Conservation (phyloP, 2,329 filamentous ascomycete genomes). For the Corniculantispora saksenae region DNA sequence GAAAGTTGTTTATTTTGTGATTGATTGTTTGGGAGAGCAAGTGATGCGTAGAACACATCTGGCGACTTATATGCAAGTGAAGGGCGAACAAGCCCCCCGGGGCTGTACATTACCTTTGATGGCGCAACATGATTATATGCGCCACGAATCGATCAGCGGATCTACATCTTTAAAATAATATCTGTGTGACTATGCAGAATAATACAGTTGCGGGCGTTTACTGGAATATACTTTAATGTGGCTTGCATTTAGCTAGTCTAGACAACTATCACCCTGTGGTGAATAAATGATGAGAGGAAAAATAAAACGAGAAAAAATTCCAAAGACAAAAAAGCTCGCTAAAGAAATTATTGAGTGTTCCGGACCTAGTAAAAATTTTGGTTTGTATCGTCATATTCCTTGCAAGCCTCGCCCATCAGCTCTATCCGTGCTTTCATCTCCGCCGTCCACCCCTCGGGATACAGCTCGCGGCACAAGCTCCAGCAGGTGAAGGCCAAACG, state of each 20-base stretch:
- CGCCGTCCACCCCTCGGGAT: neutral
- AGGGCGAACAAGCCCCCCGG: no score
- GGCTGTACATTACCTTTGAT: no score
- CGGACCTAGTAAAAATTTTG: neutral
- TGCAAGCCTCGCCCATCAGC: no score
- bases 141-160: no score
- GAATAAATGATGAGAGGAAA: neutral
- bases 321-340: neutral
- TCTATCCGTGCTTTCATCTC: neutral
- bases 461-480: neutral
- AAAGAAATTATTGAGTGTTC: no score
- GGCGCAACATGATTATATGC: no score
- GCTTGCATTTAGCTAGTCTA: neutral
- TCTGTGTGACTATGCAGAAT: no score
- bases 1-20: neutral
- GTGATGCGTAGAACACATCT: neutral
- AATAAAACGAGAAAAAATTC: neutral
- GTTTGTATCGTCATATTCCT: neutral
- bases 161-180: no score
- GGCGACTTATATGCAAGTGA: no score
- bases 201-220: no score
- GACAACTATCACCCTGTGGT: neutral
- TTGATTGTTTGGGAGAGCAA: neutral
- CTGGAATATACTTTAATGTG: neutral
- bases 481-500: neutral